Conservation (phyloP, 2,329 filamentous ascomycete genomes). For the Microdochium nivale region DNA sequence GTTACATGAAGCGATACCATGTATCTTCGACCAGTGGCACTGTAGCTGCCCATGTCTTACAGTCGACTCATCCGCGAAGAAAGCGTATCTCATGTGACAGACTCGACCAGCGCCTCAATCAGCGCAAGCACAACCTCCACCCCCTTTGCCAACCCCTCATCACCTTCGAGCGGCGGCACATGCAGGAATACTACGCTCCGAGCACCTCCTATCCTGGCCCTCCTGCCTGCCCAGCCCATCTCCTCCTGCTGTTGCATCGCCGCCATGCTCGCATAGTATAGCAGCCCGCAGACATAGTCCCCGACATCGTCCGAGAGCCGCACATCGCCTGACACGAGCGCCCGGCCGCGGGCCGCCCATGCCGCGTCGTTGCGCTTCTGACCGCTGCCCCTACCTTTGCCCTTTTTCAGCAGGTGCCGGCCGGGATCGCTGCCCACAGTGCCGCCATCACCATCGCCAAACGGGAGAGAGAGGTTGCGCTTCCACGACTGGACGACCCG, state of each 20-base stretch:
- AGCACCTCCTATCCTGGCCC: too few relatives aligned
- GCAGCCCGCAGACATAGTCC: conserved; percentile 1
- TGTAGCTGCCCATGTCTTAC: too few relatives aligned
- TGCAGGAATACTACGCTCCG: conserved; percentile 2
- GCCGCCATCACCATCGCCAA: neutral
- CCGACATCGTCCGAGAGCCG: conserved; percentile 2
- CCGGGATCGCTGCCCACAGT: neutral
- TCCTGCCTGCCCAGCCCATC: neutral
- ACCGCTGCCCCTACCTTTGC: neutral
- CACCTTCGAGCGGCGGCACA: conserved; percentile 1
- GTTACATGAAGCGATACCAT: too few relatives aligned
- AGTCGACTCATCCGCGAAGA: too few relatives aligned
- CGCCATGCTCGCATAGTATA: conserved; percentile 1
- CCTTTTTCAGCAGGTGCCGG: neutral
- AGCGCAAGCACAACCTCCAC: neutral
- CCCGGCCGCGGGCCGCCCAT: neutral
- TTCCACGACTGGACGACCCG: neutral
- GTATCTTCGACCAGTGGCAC: too few relatives aligned
- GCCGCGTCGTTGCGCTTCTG: neutral
- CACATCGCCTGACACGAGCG: neutral
- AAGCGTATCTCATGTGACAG: neutral
- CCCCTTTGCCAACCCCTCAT: neutral
- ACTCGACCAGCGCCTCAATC: neutral
- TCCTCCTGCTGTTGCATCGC: neutral
- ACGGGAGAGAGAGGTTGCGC: neutral